Percentiles rank a stretch among this genome's conserved stretches.
Evolutionary conservation across 306 rosid genomes (phyloP).

Genomic region (Cucumis sativus): Cucumber_9930_V3 NC_026660.2:30469501-30470000

Average conservation of each 20-base stretch:
- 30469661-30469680: background rate
- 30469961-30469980: no score
- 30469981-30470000: no score
- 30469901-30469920: no score
- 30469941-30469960: no score
- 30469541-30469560: conserved; percentile 89
- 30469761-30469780: background rate
- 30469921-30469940: no score
- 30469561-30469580: conserved; percentile 59
- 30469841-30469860: no score
- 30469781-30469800: background rate
- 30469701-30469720: background rate
- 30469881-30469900: no score
- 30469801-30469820: no score
- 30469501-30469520: conserved; percentile 13
- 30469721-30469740: background rate
- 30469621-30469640: conserved; percentile 60
- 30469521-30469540: conserved; percentile 17
- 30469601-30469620: conserved; percentile 68
- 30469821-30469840: no score
- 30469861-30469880: no score
- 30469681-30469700: background rate
- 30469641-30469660: background rate
- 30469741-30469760: conserved; percentile 8
- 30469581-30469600: conserved; percentile 70